Percentiles rank a stretch among this genome's conserved stretches.
These are phyloP conservation scores for Xylariaceae sp. DNA, from an alignment of 2,329 filamentous ascomycete genomes.

Conservation along the genomic window DNA sequence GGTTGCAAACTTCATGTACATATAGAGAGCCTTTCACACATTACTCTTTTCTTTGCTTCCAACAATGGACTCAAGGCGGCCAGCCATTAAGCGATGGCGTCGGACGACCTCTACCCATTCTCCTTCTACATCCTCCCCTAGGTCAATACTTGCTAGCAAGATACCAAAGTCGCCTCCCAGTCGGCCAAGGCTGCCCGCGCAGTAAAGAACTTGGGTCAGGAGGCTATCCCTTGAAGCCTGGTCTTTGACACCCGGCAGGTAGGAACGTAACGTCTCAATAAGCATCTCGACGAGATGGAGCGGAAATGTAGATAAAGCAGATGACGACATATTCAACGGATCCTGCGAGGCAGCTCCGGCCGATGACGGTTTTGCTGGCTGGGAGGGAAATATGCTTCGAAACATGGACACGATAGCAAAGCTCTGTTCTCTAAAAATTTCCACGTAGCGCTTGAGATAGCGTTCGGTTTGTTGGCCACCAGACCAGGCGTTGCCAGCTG, in stretches of 20 bases:
- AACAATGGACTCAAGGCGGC: slow-evolving; percentile 69
- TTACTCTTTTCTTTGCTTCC: slow-evolving; percentile 46
- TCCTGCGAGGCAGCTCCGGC: slow-evolving; percentile 28
- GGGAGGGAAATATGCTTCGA: slow-evolving; percentile 74
- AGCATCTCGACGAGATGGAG: slow-evolving; percentile 79
- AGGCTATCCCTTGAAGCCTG: slow-evolving; percentile 80
- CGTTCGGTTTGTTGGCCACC: slow-evolving; percentile 90
- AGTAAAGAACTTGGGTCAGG: slow-evolving; percentile 89
- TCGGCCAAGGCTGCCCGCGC: slow-evolving; percentile 83
- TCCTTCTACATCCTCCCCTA: slow-evolving; percentile 46
- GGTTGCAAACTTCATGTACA: no score
- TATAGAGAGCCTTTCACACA: slow-evolving; percentile 2
- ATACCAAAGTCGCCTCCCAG: slow-evolving; percentile 91
- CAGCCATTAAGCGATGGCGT: slow-evolving; percentile 81
- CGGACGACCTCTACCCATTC: slow-evolving; percentile 90
- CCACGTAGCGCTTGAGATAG: slow-evolving; percentile 91
- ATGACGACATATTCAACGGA: slow-evolving; percentile 62
- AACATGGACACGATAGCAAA: slow-evolving; percentile 96
- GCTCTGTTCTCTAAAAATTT: slow-evolving; percentile 96
- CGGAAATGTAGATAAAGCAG: slow-evolving; percentile 79
- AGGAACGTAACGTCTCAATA: slow-evolving; percentile 69
- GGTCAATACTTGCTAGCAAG: slow-evolving; percentile 66
- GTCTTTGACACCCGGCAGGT: slow-evolving; percentile 80
- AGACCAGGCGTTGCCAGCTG: slow-evolving; percentile 49
- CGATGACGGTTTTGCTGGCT: slow-evolving; percentile 17